A percentile compares a stretch with the other conserved stretches of the same genome.
These are phyloP conservation scores for Lichtheimia corymbifera DNA, from an alignment of 371 early-diverging fungal genomes.

Conservation along the genomic window DNA sequence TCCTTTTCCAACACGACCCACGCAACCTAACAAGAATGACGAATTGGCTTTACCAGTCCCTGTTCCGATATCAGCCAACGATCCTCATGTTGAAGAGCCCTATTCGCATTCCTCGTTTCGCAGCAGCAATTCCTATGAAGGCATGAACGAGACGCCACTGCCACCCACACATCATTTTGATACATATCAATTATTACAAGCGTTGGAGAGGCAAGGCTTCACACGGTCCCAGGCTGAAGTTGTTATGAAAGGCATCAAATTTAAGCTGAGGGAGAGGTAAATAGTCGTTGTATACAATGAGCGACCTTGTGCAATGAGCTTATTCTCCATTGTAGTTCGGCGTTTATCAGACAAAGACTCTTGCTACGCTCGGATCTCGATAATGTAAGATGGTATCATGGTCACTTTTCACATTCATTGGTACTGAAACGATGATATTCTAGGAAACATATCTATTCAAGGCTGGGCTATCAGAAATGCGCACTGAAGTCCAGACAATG, in stretches of 20 bases:
- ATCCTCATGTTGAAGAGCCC: not conserved
- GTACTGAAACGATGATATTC: not conserved
- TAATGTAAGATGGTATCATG: constrained; percentile 31
- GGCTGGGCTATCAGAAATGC: constrained; percentile 79
- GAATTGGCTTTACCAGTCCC: constrained; percentile 2
- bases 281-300: not conserved
- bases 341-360: constrained; percentile 21
- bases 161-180: constrained; percentile 56
- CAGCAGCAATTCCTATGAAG: not conserved
- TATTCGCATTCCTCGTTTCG: not conserved
- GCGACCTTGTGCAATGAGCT: too few relatives aligned
- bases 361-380: constrained; percentile 54
- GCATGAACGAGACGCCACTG: not conserved
- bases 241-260: constrained; percentile 75
- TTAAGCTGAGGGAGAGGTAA: constrained; percentile 55
- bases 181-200: constrained; percentile 67
- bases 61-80: not conserved
- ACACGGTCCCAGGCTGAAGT: constrained; percentile 69
- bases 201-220: constrained; percentile 67
- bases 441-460: constrained; percentile 72
- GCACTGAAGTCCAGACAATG: constrained; percentile 84
- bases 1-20: constrained; percentile 41
- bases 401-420: not conserved
- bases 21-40: not conserved
- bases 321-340: constrained; percentile 11